Percentiles rank a stretch among this genome's conserved stretches.
Conservation (phyloP, 163 green algal genomes). For the Prototheca wickerhamii region DNA sequence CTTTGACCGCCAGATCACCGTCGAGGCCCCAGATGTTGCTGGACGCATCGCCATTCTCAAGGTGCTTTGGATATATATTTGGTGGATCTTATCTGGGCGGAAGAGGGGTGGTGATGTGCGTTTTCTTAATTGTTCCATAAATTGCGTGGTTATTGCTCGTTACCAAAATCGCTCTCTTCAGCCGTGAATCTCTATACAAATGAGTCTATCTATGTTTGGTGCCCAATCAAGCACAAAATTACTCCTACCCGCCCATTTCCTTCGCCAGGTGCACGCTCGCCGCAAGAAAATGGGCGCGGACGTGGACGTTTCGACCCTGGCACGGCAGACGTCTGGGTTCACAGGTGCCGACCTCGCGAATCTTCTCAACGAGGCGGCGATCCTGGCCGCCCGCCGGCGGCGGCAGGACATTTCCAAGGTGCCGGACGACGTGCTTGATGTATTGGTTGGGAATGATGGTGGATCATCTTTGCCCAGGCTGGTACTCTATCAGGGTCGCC, state of each 20-base stretch:
- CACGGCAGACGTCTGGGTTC: constrained; percentile 90
- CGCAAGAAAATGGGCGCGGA: constrained; percentile 94
- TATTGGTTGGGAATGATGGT: neutral
- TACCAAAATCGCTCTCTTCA: too few species aligned
- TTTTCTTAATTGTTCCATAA: too few species aligned
- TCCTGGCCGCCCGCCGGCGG: constrained; percentile 86
- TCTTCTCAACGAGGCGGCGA: constrained; percentile 99
- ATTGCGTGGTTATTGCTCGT: too few species aligned
- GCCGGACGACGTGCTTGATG: too few species aligned
- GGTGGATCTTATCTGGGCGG: too few species aligned
- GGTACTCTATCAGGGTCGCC: neutral
- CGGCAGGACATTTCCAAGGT: constrained; percentile 96
- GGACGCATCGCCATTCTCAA: constrained; percentile 84
- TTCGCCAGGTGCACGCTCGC: constrained; percentile 69
- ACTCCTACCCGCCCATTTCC: too few species aligned
- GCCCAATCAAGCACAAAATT: too few species aligned
- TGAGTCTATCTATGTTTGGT: too few species aligned
- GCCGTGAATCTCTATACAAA: too few species aligned
- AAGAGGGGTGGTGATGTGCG: too few species aligned
- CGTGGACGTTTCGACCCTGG: constrained; percentile 97
- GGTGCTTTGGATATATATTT: too few species aligned
- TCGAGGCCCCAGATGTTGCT: constrained; percentile 94
- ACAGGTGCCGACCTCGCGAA: constrained; percentile 97
- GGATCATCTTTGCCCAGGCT: too few species aligned
- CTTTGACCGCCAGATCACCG: constrained; percentile 98